phyloP scores from a whole-genome alignment of 176 grass and related monocot species.

The Poa annua region DNA sequence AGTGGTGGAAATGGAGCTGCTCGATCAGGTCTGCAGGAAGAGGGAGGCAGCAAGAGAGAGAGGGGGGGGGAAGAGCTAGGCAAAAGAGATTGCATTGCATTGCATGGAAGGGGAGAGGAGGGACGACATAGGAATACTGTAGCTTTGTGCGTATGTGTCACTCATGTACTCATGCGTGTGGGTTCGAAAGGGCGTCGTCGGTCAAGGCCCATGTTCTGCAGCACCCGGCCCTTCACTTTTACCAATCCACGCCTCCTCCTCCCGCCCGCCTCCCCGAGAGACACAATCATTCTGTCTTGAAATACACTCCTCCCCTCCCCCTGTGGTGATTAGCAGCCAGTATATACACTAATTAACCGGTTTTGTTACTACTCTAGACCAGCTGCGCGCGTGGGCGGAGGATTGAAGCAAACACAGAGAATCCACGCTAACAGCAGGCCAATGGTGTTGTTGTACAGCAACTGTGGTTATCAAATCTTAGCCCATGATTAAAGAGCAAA shows the following conservation, averaged over 20 bases:
- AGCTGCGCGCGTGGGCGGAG: constrained; percentile 52
- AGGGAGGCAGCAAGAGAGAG: constrained; percentile 27
- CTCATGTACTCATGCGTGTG: neutral
- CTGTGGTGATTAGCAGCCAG: neutral
- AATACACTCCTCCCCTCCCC: constrained; percentile 74
- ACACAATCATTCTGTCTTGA: constrained; percentile 98
- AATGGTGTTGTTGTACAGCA: neutral
- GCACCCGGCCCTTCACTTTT: constrained; percentile 50
- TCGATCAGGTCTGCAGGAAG: constrained; percentile 52
- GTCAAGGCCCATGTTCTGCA: constrained; percentile 83
- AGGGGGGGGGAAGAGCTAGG: neutral
- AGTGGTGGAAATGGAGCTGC: constrained; percentile 55
- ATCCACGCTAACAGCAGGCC: constrained; percentile 41
- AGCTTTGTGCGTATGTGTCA: constrained; percentile 20
- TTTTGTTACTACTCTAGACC: neutral
- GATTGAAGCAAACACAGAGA: constrained; percentile 40
- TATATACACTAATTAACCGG: neutral
- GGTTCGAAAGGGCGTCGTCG: constrained; percentile 24
- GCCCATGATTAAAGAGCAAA: constrained; percentile 51
- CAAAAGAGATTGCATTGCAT: neutral
- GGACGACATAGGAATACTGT: constrained; percentile 42
- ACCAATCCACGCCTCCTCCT: constrained; percentile 81
- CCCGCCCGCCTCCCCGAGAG: constrained; percentile 79
- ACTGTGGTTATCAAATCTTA: constrained; percentile 58
- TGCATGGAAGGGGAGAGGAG: constrained; percentile 25